Evolutionary conservation across 169 alveolate species (phyloP), one percentile per base, ranked within the genome.

Genomic region (Eimeria sp.): DNA sequence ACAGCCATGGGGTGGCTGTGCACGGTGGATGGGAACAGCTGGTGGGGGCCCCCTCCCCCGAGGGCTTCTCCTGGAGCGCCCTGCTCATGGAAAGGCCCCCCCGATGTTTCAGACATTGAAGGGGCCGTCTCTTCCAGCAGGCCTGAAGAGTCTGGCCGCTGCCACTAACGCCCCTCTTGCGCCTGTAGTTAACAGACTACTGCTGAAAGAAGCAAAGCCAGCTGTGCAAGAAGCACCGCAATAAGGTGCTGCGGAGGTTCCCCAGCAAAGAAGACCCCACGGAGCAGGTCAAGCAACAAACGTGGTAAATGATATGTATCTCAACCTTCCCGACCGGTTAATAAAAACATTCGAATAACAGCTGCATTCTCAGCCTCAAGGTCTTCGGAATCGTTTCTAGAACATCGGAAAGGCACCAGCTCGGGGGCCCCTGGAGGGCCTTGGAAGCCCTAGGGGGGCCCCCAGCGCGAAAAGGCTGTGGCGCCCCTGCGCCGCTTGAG

Each of bases 91-190:
- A 10, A n/a, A 77, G 37, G n/a, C 54, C 76, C 90, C 16, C 90
- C 90, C 58, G 90, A 83, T 16, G 90, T 33, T 62, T 83, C 90
- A 52, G 90, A 23, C 90, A 83, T 83, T 37, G 89, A 30, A 25
- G 3, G 54, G 83, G 23, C 33, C 6, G 83, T 40, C 18, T 16
- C 33, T 74, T 54, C 83, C 83, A 43, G 49, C 4, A 2, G 10
- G 10, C 33, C 30, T 37, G 33, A 4, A 74, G 2, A 52, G 23
- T 23, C 18, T 13, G 54, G 6, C 16, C 0, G 54, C 6, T 74
- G 33, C n/a, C 14, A 43, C 40, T 8, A 20, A 37, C 83, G 54
- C 1, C 83, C 13, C 52, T 13, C 78, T 27, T 2, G 78, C 27
- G 1, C 78, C n/a, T 37, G 33, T 4, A 40, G 0, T 40, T 56